phyloP scores from a whole-genome alignment of 352 stramenopile species.

The Pythium scleroteichum region DNA sequence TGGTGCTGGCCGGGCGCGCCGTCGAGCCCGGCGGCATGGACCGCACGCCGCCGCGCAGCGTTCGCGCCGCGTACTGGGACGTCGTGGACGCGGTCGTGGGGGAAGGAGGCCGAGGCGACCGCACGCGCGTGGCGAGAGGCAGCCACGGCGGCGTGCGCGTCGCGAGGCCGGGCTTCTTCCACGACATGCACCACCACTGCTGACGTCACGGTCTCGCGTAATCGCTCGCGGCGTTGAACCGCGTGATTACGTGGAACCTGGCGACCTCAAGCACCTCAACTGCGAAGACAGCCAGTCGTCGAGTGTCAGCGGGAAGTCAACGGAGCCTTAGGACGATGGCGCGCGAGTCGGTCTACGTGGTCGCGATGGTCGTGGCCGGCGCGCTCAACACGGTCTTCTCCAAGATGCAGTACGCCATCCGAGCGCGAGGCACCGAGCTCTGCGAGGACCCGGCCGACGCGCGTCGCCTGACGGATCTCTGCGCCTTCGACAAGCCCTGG shows the following conservation, averaged over 20 bases:
- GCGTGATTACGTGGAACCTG: neutral
- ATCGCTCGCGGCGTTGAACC: neutral
- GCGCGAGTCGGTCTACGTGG: constrained; percentile 31
- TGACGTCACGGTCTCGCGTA: neutral
- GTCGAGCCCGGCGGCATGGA: constrained; percentile 51
- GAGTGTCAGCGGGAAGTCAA: no score
- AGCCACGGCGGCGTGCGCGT: constrained; percentile 72
- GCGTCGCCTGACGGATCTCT: constrained; percentile 38
- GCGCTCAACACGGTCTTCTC: constrained; percentile 81
- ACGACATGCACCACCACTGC: constrained; percentile 66
- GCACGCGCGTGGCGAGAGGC: constrained; percentile 29
- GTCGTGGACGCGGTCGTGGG: constrained; percentile 55
- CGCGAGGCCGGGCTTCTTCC: constrained; percentile 63
- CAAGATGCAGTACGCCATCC: constrained; percentile 75
- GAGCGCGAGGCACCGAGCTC: constrained; percentile 42
- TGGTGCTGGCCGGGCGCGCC: constrained; percentile 37
- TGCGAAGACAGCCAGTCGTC: no score
- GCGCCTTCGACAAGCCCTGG: constrained; percentile 79
- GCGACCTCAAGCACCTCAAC: no score
- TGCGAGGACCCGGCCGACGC: constrained; percentile 44
- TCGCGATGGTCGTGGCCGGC: constrained; percentile 69
- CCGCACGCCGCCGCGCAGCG: constrained; percentile 53
- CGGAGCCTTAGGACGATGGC: no score
- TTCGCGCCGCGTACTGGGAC: constrained; percentile 56
- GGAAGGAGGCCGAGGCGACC: constrained; percentile 49